Conservation (phyloP, 176 grass and related monocot species). For the Saccharum officinarum region DNA sequence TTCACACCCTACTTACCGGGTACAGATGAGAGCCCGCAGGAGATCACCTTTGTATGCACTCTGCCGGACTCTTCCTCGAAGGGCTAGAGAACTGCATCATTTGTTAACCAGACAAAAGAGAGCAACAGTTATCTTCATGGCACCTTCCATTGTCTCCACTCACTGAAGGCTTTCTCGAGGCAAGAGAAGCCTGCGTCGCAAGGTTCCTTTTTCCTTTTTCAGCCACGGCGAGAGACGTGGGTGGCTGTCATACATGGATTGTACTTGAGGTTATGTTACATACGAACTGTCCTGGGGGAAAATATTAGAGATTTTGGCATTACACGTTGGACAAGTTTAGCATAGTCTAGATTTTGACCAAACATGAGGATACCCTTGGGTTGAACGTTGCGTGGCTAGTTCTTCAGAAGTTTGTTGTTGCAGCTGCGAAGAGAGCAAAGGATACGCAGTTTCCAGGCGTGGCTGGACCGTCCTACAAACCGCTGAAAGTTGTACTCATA, state of each 20-base stretch:
- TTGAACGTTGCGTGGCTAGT: neutral
- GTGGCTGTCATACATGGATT: neutral
- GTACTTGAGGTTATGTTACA: neutral
- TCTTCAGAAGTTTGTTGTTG: neutral
- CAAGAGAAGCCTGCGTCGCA: neutral
- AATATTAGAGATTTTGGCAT: neutral
- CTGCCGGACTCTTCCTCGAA: neutral
- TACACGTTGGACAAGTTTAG: neutral
- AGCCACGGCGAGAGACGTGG: neutral
- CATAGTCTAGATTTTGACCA: neutral
- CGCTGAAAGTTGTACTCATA: neutral
- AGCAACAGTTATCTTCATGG: neutral
- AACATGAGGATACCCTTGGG: neutral
- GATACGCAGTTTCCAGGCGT: neutral
- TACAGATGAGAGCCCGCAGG: conserved; percentile 37
- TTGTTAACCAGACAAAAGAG: neutral
- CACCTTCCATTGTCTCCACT: neutral
- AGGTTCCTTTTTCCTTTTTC: neutral
- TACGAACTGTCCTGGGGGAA: neutral
- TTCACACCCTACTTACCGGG: conserved; percentile 63
- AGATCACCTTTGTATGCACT: neutral
- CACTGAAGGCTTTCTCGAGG: conserved; percentile 22
- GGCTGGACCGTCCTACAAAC: neutral
- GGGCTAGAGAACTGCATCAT: neutral
- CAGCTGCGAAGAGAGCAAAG: neutral